These are phyloP conservation scores for Medicago ruthenica DNA, from an alignment of 306 rosid genomes.

Conservation along the genomic window DNA sequence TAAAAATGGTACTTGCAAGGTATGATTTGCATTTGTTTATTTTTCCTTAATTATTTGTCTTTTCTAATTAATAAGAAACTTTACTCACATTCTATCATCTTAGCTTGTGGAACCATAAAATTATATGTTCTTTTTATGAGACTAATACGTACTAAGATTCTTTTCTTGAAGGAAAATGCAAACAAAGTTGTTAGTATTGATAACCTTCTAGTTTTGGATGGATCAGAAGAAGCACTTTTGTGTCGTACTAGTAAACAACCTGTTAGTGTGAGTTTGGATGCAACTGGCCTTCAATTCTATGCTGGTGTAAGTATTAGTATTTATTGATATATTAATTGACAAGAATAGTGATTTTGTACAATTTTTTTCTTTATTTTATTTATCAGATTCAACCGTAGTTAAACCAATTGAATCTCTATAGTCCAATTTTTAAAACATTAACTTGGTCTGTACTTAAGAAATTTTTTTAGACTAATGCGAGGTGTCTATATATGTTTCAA, in stretches of 20 bases:
- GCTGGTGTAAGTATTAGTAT: conserved; percentile 52
- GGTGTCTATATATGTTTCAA: too few relatives aligned
- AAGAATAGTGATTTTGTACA: too few relatives aligned
- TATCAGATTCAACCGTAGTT: too few relatives aligned
- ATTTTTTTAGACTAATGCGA: too few relatives aligned
- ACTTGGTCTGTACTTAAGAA: too few relatives aligned
- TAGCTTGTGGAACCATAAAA: neutral
- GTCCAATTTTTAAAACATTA: too few relatives aligned
- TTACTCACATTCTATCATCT: neutral
- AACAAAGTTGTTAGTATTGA: conserved; percentile 58
- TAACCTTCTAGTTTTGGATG: conserved; percentile 52
- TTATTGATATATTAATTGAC: neutral
- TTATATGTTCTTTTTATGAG: neutral
- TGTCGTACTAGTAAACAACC: conserved; percentile 63
- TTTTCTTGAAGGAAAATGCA: conserved; percentile 47
- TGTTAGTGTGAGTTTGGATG: conserved; percentile 56
- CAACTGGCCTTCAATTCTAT: conserved; percentile 59
- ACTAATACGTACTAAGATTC: neutral
- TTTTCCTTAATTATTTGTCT: too few relatives aligned
- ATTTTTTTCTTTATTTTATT: too few relatives aligned
- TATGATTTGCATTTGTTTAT: neutral
- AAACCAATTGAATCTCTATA: too few relatives aligned
- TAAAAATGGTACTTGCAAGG: conserved; percentile 56
- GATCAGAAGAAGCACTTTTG: conserved; percentile 54
- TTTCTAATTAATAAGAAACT: too few relatives aligned